A percentile compares a stretch with the other conserved stretches of the same genome.
These are phyloP conservation scores for Erythrobasidium yunnanense DNA, from an alignment of 768 basidiomycete species.

Conservation along the genomic window DNA sequence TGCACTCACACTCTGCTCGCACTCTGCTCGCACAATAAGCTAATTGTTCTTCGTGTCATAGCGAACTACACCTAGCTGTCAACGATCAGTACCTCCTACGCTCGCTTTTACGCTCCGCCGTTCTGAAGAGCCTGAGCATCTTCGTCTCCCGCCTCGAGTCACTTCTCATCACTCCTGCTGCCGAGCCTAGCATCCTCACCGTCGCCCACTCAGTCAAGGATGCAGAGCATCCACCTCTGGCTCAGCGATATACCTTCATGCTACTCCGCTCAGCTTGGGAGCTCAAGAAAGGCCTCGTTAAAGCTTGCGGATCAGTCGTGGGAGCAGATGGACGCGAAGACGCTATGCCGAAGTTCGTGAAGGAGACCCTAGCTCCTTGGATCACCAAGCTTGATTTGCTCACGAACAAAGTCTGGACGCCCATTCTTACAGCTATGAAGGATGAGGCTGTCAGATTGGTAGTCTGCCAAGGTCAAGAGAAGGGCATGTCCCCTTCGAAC, in stretches of 20 bases:
- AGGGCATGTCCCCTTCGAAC: not conserved
- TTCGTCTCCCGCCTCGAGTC: constrained; percentile 37
- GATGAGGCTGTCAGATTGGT: constrained; percentile 2
- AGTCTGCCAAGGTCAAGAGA: not conserved
- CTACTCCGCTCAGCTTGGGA: constrained; percentile 35
- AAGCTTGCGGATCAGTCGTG: constrained; percentile 13
- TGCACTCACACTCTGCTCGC: not conserved
- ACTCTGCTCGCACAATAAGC: not conserved
- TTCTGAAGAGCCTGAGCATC: constrained; percentile 36
- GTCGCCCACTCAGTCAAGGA: constrained; percentile 26
- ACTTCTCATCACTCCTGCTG: constrained; percentile 27
- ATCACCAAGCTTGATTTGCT: constrained; percentile 35
- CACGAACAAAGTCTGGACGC: constrained; percentile 33
- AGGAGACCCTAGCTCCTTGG: constrained; percentile 37
- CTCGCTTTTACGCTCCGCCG: constrained; percentile 36
- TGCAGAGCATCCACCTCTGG: constrained; percentile 28
- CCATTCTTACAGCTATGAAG: constrained; percentile 31
- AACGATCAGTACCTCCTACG: constrained; percentile 38
- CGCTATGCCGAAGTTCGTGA: constrained; percentile 32
- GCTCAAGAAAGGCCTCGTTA: constrained; percentile 28
- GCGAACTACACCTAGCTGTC: constrained; percentile 32
- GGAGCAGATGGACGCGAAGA: not conserved
- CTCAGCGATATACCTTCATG: constrained; percentile 35
- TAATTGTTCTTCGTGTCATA: not conserved
- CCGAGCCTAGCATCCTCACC: not conserved